Conservation (phyloP, 352 stramenopile genomes). For the Phytopythium ostracodes region DNA sequence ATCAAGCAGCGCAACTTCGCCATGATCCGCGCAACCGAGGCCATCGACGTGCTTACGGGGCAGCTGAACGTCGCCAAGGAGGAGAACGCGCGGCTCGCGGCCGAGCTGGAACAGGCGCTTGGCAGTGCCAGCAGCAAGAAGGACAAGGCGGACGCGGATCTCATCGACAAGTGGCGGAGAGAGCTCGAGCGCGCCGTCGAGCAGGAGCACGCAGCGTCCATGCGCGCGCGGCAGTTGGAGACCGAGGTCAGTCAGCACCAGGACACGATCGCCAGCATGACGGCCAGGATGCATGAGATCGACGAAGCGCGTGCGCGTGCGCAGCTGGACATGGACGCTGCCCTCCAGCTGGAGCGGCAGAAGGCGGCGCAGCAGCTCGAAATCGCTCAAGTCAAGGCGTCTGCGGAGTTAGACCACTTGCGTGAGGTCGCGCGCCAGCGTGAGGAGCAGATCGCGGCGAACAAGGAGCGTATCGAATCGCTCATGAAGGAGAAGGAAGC, state of each 20-base stretch:
- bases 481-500: slow-evolving; percentile 34
- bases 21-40: slow-evolving; percentile 55
- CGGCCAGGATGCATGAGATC: slow-evolving; percentile 31
- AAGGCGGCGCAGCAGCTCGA: slow-evolving; percentile 36
- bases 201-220: slow-evolving; percentile 23
- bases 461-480: slow-evolving; percentile 33
- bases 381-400: slow-evolving; percentile 21
- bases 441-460: slow-evolving; percentile 36
- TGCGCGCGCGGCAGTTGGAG: slow-evolving; percentile 34
- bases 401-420: slow-evolving; percentile 41
- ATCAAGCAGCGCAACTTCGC: slow-evolving; percentile 50
- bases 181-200: slow-evolving; percentile 32
- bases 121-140: slow-evolving; percentile 9
- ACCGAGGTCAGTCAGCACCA: slow-evolving; percentile 25
- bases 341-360: slow-evolving; percentile 26
- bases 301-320: slow-evolving; percentile 18
- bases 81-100: slow-evolving; percentile 19
- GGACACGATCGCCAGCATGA: slow-evolving; percentile 24
- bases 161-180: slow-evolving; percentile 27
- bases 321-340: slow-evolving; percentile 29
- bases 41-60: slow-evolving; percentile 49
- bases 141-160: slow-evolving; percentile 31
- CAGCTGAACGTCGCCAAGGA: slow-evolving; percentile 29
- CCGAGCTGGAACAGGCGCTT: slow-evolving; percentile 17
- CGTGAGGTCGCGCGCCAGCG: slow-evolving; percentile 32